A percentile compares a stretch with the other conserved stretches of the same genome.
phyloP scores from a whole-genome alignment of 176 grass and related monocot genomes.

The Otatea glauca region DNA sequence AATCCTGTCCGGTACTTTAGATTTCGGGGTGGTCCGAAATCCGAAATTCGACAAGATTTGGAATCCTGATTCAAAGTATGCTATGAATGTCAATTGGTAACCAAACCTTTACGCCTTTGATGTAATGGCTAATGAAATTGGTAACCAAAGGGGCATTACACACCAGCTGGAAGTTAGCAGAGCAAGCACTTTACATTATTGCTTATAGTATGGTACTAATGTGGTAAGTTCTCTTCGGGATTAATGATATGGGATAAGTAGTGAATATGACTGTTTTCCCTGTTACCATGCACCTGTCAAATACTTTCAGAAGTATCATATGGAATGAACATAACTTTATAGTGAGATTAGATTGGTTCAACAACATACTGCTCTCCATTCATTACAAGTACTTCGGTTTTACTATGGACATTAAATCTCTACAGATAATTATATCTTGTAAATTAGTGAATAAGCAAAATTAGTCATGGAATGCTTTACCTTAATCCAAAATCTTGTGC shows the following conservation, averaged over 20 bases:
- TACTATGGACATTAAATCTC: not conserved
- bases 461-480: constrained; percentile 40
- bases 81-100: not conserved
- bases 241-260: not conserved
- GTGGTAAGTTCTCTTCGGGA: not conserved
- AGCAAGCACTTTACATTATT: not conserved
- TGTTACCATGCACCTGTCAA: not conserved
- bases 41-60: too few species aligned
- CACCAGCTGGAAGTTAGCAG: constrained; percentile 21
- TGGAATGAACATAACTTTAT: not conserved
- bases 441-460: not conserved
- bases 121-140: not conserved
- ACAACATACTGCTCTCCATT: not conserved
- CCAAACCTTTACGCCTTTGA: not conserved
- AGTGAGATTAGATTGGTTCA: not conserved
- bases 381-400: not conserved
- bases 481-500: constrained; percentile 97
- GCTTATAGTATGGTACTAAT: not conserved
- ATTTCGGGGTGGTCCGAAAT: too few species aligned
- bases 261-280: not conserved
- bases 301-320: not conserved
- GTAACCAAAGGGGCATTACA: not conserved
- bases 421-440: not conserved
- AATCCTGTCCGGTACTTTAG: too few species aligned
- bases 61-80: not conserved